Conservation (phyloP, 148 eudicot species). For the Vaccinium myrtillus region DNA sequence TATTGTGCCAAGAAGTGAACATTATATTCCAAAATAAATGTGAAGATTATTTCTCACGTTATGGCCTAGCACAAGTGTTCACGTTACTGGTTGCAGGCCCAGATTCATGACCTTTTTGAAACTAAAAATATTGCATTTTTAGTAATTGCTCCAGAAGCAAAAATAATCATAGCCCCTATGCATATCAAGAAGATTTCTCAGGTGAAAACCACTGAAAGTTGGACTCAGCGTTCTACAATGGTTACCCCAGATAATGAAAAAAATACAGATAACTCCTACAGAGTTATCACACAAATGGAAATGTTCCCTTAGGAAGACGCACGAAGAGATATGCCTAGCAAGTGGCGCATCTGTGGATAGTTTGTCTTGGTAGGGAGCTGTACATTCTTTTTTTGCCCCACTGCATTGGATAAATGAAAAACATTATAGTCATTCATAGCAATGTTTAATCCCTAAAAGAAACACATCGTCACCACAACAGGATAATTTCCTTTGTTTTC, state of each 20-base stretch:
- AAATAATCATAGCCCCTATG: neutral
- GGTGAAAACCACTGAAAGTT: neutral
- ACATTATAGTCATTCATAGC: neutral
- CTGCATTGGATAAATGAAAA: neutral
- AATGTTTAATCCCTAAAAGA: neutral
- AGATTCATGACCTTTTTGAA: neutral
- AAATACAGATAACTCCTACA: neutral
- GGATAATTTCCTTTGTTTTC: neutral
- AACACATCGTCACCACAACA: neutral
- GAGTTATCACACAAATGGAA: neutral
- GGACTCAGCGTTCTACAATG: neutral
- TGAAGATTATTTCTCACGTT: neutral
- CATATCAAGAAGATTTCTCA: neutral
- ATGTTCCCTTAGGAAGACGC: neutral
- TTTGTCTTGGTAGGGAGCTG: neutral
- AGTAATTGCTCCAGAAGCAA: neutral
- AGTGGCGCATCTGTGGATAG: neutral
- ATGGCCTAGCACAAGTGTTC: conserved; percentile 9
- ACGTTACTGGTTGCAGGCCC: neutral
- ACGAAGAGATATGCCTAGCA: neutral
- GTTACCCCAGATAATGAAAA: neutral
- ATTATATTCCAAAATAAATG: neutral
- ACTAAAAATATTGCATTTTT: neutral
- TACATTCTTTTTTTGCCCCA: neutral
- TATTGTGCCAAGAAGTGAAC: neutral